Conservation (phyloP, 139 green algal species). For the Volvox africanus region DNA sequence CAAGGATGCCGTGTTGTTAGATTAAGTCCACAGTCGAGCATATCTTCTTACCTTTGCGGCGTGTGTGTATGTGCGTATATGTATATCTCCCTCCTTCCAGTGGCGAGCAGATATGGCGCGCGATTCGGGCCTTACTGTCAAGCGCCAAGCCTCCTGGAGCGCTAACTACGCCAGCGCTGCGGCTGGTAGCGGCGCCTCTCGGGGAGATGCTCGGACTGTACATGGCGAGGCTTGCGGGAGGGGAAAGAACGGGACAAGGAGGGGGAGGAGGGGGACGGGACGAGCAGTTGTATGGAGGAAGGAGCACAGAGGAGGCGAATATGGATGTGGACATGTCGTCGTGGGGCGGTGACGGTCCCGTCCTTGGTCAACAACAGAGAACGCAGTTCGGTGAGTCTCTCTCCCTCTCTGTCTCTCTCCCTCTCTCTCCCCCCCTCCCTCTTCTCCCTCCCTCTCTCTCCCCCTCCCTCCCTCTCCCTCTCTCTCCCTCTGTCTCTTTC, state of each 20-base stretch:
- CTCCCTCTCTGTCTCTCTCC: too few species aligned
- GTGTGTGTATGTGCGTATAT: background rate
- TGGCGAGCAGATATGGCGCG: background rate
- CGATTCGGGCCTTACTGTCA: background rate
- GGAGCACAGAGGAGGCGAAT: background rate
- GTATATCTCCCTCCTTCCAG: background rate
- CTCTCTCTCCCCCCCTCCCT: too few species aligned
- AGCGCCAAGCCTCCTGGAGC: background rate
- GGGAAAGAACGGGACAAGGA: background rate
- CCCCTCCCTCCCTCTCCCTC: too few species aligned
- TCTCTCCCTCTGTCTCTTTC: too few species aligned
- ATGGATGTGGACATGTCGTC: too few species aligned
- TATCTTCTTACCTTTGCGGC: too few species aligned
- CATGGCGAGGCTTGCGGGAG: conserved; percentile 9
- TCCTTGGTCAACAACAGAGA: too few species aligned
- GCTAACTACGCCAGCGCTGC: background rate
- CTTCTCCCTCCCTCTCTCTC: too few species aligned
- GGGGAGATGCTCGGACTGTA: conserved; percentile 30
- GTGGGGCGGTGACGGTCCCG: too few species aligned
- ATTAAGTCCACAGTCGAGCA: too few species aligned
- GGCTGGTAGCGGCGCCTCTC: background rate
- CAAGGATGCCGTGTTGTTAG: too few species aligned
- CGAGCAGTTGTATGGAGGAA: background rate
- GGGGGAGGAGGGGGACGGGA: background rate
- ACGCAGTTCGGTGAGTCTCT: too few species aligned